phyloP scores from a whole-genome alignment of 2,329 filamentous ascomycete species.

The Aspergillus unguis region DNA sequence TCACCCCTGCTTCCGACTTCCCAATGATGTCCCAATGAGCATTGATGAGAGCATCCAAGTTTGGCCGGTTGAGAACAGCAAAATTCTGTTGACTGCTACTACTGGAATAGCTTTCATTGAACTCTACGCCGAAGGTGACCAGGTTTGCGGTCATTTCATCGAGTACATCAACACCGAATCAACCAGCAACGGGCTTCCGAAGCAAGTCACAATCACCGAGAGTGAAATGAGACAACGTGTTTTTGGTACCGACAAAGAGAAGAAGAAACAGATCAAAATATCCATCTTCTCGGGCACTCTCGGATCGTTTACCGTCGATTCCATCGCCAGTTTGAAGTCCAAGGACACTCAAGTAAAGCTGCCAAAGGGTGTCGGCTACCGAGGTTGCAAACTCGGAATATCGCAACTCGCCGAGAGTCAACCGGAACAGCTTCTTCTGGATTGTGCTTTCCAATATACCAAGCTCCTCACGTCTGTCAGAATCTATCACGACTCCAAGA shows the following conservation, averaged over 20 bases:
- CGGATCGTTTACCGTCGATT: conserved; percentile 70
- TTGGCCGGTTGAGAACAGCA: conserved; percentile 76
- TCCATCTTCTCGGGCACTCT: conserved; percentile 74
- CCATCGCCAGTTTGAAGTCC: conserved; percentile 67
- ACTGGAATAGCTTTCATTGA: conserved; percentile 85
- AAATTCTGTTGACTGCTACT: conserved; percentile 71
- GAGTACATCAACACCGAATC: conserved; percentile 67
- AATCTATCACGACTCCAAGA: conserved; percentile 70
- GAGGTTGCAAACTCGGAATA: conserved; percentile 69
- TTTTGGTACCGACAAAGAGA: conserved; percentile 66
- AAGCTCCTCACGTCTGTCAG: conserved; percentile 72
- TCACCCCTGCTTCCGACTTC: conserved; percentile 84
- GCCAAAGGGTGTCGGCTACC: conserved; percentile 69
- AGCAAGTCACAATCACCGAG: conserved; percentile 72
- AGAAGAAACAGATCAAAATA: conserved; percentile 63
- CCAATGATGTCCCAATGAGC: conserved; percentile 64
- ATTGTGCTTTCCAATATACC: conserved; percentile 63
- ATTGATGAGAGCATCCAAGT: conserved; percentile 77
- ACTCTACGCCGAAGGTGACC: conserved; percentile 74
- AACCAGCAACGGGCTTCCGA: conserved; percentile 59
- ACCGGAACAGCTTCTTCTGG: conserved; percentile 70
- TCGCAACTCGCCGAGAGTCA: conserved; percentile 68
- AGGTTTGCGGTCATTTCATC: conserved; percentile 74
- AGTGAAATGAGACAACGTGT: conserved; percentile 67
- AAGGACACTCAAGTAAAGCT: conserved; percentile 73